phyloP scores from a whole-genome alignment of 257 asterid species.

The Lycium ferocissimum region DNA sequence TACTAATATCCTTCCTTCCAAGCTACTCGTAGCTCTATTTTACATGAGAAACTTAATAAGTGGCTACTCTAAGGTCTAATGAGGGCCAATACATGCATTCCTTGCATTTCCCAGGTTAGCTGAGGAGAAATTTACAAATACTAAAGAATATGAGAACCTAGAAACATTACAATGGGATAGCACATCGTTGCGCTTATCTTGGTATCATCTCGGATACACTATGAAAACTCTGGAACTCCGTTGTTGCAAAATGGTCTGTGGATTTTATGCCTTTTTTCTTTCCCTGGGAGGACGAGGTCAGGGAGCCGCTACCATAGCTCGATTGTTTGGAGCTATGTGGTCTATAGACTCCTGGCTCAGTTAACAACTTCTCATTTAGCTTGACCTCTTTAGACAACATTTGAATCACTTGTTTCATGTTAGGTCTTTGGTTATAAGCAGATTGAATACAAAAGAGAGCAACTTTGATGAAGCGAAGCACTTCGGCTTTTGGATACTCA shows the following conservation, averaged over 20 bases:
- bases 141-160: background rate
- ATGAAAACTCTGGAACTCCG: conserved; percentile 40
- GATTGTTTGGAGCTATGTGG: conserved; percentile 42
- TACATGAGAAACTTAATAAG: conserved; percentile 10
- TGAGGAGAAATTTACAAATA: background rate
- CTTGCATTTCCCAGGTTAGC: background rate
- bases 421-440: conserved; percentile 70
- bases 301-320: conserved; percentile 32
- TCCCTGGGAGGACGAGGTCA: conserved; percentile 41
- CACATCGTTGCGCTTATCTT: conserved; percentile 47
- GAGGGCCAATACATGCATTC: background rate
- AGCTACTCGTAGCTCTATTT: background rate
- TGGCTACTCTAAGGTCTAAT: background rate
- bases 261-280: conserved; percentile 46
- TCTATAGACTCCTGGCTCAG: conserved; percentile 64
- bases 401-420: conserved; percentile 76
- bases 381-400: conserved; percentile 68
- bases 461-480: conserved; percentile 60
- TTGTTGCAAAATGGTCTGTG: conserved; percentile 27
- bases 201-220: conserved; percentile 57
- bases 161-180: background rate
- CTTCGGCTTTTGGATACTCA: conserved; percentile 57
- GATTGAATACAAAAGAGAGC: conserved; percentile 83
- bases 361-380: conserved; percentile 61
- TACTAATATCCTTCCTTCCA: background rate